These are phyloP conservation scores for Fusarium kyushuense DNA, from an alignment of 2,329 filamentous ascomycete genomes.

Conservation along the genomic window DNA sequence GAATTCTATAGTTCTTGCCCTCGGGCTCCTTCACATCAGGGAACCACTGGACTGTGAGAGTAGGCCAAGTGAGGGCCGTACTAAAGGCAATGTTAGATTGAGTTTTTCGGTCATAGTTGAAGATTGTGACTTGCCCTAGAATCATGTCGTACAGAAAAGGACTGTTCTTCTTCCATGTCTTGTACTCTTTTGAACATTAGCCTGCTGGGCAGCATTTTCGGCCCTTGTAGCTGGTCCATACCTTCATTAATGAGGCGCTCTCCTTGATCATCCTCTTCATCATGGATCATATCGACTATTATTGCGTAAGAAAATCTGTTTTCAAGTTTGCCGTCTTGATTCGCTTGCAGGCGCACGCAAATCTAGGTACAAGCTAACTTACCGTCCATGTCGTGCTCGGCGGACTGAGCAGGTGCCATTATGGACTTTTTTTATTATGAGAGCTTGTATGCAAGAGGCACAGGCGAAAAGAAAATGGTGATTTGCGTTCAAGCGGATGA, in stretches of 20 bases:
- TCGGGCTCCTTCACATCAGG: slow-evolving; percentile 91
- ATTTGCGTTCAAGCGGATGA: neutral
- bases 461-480: neutral
- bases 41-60: slow-evolving; percentile 97
- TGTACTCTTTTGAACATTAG: slow-evolving; percentile 78
- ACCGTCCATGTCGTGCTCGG: slow-evolving; percentile 55
- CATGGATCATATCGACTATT: slow-evolving; percentile 61
- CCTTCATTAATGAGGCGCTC: slow-evolving; percentile 96
- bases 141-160: slow-evolving; percentile 99
- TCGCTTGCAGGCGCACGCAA: slow-evolving; percentile 23
- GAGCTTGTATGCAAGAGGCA: neutral
- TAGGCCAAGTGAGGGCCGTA: slow-evolving; percentile 96
- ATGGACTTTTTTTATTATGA: slow-evolving; percentile 2
- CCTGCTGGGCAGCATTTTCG: neutral
- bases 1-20: slow-evolving; percentile 87
- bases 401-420: slow-evolving; percentile 55
- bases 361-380: slow-evolving; percentile 32
- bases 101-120: neutral
- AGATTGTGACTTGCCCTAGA: slow-evolving; percentile 70
- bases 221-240: slow-evolving; percentile 50
- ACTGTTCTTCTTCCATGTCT: slow-evolving; percentile 99
- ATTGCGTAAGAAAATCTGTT: slow-evolving; percentile 11
- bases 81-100: slow-evolving; percentile 50
- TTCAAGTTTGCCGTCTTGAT: neutral
- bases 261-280: slow-evolving; percentile 78